Evolutionary conservation across 805 yeast species (phyloP).

Genomic region (Saccharomycopsis fodiens): DNA sequence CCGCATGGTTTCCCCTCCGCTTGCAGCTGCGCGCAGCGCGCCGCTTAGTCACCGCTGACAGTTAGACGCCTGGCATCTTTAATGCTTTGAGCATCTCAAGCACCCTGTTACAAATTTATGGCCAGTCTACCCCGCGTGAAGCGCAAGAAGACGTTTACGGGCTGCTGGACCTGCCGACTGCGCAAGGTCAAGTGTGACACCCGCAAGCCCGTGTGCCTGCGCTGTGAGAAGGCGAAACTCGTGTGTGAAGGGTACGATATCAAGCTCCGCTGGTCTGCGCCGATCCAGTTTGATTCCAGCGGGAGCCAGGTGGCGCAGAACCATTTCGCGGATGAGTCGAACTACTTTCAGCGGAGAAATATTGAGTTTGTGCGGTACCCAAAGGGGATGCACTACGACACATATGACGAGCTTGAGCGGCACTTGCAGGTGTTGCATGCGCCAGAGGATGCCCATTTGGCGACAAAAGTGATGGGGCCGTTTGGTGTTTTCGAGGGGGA

Average conservation of each 20-base stretch:
- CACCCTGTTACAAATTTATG: no score
- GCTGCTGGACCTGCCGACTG: constrained; percentile 82
- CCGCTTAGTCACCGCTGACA: no score
- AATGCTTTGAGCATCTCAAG: no score
- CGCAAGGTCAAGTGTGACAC: constrained; percentile 79
- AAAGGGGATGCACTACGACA: constrained; percentile 45
- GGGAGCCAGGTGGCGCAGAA: constrained; percentile 32
- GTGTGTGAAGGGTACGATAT: constrained; percentile 80
- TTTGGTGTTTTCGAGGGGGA: constrained; percentile 67
- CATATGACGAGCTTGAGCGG: constrained; percentile 78
- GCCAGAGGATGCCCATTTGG: constrained; percentile 34
- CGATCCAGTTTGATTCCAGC: constrained; percentile 41
- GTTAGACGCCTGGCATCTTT: no score
- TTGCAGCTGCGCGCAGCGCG: no score
- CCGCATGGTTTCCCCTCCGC: no score
- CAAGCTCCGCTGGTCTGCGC: constrained; percentile 66
- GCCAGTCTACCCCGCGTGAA: constrained; percentile 21
- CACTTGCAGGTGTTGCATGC: constrained; percentile 52
- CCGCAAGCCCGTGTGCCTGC: constrained; percentile 57
- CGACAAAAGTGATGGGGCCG: constrained; percentile 60
- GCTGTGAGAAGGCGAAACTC: constrained; percentile 61
- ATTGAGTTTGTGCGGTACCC: constrained; percentile 72
- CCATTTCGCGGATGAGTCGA: constrained; percentile 19
- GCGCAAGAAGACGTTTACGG: constrained; percentile 69
- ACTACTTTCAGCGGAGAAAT: constrained; percentile 57